Evolutionary conservation across 495 filamentous ascomycete genomes (phyloP).

Genomic region (Terfezia boudieri): DNA sequence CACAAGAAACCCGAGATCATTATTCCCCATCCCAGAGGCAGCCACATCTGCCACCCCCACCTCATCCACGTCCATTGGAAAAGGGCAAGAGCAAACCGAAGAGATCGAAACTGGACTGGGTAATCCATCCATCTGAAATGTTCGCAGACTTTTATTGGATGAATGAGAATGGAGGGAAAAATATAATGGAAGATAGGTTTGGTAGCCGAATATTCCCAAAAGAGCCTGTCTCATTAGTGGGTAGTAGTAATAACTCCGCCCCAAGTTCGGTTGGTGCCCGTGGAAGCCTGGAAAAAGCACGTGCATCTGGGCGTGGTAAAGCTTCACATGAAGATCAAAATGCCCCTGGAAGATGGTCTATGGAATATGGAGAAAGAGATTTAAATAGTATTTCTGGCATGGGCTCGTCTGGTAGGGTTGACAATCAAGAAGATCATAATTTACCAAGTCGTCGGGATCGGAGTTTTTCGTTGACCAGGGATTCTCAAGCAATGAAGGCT

Average conservation of each 20-base stretch:
- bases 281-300: background rate
- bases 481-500: background rate
- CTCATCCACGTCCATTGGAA: slow-evolving; percentile 3
- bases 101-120: slow-evolving; percentile 16
- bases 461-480: background rate
- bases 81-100: slow-evolving; percentile 7
- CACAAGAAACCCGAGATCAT: too few species aligned
- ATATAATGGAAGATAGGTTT: background rate
- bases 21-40: background rate
- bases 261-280: background rate
- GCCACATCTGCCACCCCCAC: slow-evolving; percentile 8
- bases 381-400: too few species aligned
- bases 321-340: background rate
- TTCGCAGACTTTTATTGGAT: slow-evolving; percentile 20
- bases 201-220: background rate
- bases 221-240: background rate
- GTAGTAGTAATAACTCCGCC: background rate
- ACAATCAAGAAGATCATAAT: background rate
- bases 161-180: slow-evolving; percentile 2
- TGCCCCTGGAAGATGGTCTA: background rate
- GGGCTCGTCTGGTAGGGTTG: too few species aligned
- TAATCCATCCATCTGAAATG: slow-evolving; percentile 13
- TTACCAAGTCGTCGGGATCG: background rate
- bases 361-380: too few species aligned
- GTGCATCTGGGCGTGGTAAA: background rate